Evolutionary conservation across 2,329 filamentous ascomycete genomes (phyloP).

Genomic region (Pseudogymnoascus sp.): DNA sequence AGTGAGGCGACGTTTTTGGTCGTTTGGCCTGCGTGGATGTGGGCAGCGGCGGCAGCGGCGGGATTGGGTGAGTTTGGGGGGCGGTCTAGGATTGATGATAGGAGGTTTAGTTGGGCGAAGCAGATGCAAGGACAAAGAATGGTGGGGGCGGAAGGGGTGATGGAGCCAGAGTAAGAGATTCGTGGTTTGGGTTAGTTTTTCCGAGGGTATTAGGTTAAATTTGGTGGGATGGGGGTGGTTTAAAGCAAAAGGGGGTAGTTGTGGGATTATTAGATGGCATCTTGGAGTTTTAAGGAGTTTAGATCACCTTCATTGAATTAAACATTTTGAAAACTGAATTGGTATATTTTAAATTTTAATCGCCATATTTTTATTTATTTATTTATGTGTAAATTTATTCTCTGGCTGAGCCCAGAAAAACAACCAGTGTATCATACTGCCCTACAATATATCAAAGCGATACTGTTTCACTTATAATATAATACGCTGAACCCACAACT

Average conservation of each 20-base stretch:
- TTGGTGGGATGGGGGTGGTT: not conserved
- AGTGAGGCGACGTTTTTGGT: not conserved
- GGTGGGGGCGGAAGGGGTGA: not conserved
- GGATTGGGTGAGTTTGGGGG: not conserved
- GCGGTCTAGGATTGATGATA: not conserved
- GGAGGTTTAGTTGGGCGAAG: not conserved
- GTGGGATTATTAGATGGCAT: no score
- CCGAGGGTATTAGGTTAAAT: not conserved
- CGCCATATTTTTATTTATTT: not conserved
- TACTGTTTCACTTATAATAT: not conserved
- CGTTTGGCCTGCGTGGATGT: not conserved
- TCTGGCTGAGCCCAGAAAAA: not conserved
- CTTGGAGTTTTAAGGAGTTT: no score
- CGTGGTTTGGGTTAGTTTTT: not conserved
- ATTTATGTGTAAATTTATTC: not conserved
- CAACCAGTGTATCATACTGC: not conserved
- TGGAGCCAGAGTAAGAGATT: not conserved
- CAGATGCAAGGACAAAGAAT: not conserved
- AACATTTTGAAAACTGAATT: no score
- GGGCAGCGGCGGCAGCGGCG: not conserved
- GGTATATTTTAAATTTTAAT: no score
- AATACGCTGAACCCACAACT: not conserved
- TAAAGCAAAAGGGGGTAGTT: not conserved
- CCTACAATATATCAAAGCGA: not conserved
- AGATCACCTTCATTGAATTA: no score